Conservation (phyloP, 2,329 filamentous ascomycete genomes). For the Paracoccidioides lutzii region DNA sequence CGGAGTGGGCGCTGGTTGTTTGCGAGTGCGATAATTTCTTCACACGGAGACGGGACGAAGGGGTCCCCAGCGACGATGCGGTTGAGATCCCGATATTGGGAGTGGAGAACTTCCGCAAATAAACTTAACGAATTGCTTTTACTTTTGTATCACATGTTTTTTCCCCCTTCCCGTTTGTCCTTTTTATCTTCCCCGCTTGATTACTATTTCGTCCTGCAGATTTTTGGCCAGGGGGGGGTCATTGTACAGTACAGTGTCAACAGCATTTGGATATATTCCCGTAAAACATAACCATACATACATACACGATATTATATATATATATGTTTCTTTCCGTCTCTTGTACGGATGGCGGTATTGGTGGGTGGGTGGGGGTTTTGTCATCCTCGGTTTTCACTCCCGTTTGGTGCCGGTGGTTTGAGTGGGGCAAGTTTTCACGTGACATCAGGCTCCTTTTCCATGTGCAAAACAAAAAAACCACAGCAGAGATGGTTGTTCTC, state of each 20-base stretch:
- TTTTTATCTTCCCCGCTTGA: slow-evolving; percentile 10
- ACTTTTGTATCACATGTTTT: not conserved
- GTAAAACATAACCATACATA: not conserved
- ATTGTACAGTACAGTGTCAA: not conserved
- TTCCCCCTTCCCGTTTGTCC: not conserved
- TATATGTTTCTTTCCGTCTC: not conserved
- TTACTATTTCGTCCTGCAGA: not conserved
- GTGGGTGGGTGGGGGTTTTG: no score
- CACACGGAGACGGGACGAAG: slow-evolving; percentile 47
- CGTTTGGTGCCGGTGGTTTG: no score
- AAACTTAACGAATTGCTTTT: not conserved
- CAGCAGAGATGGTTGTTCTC: no score
- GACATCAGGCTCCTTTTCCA: no score
- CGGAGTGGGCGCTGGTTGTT: slow-evolving; percentile 51
- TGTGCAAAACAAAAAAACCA: no score
- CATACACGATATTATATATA: not conserved
- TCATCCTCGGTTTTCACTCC: no score
- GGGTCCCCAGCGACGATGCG: slow-evolving; percentile 42
- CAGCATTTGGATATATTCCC: not conserved
- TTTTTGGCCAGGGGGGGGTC: not conserved
- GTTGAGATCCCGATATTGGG: slow-evolving; percentile 51
- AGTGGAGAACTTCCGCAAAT: slow-evolving; percentile 47
- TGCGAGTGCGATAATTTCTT: slow-evolving; percentile 53
- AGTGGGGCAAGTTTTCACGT: no score
- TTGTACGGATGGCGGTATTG: no score